Evolutionary conservation across 306 rosid species (phyloP).

Genomic region (Begonia fuchsioides): DNA sequence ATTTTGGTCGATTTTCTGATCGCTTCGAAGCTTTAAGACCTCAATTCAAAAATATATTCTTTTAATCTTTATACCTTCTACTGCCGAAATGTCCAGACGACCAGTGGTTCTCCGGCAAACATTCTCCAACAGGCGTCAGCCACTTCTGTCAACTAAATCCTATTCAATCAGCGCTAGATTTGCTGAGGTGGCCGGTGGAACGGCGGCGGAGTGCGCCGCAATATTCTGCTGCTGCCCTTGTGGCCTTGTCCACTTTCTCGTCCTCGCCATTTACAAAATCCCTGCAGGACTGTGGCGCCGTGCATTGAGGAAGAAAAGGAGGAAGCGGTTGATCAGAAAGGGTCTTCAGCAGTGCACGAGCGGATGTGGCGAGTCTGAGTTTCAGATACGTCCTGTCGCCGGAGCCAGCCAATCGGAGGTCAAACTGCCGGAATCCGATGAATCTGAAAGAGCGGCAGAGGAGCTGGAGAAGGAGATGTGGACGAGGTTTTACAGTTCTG

Average conservation of each 20-base stretch:
- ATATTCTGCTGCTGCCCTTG: constrained; percentile 69
- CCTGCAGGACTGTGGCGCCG: constrained; percentile 48
- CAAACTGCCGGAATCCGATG: not conserved
- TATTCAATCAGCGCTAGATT: constrained; percentile 7
- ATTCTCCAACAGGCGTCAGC: constrained; percentile 20
- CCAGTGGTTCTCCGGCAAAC: constrained; percentile 6
- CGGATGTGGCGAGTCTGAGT: constrained; percentile 24
- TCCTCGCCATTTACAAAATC: constrained; percentile 50
- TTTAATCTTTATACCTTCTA: not conserved
- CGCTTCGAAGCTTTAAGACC: no score
- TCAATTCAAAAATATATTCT: no score
- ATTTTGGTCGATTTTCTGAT: no score
- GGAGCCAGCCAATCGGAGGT: constrained; percentile 1
- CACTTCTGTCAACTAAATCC: constrained; percentile 16
- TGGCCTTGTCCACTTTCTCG: constrained; percentile 27
- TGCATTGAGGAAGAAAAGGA: constrained; percentile 20
- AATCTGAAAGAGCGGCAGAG: constrained; percentile 19
- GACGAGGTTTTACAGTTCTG: constrained; percentile 46
- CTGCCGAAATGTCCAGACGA: not conserved
- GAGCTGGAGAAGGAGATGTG: constrained; percentile 83
- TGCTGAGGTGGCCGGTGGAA: constrained; percentile 64
- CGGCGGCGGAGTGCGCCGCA: constrained; percentile 81
- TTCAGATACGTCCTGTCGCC: constrained; percentile 13
- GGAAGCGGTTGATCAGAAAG: constrained; percentile 14
- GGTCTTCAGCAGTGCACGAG: not conserved